phyloP scores from a whole-genome alignment of 768 basidiomycete genomes.

The Mycena crocata region DNA sequence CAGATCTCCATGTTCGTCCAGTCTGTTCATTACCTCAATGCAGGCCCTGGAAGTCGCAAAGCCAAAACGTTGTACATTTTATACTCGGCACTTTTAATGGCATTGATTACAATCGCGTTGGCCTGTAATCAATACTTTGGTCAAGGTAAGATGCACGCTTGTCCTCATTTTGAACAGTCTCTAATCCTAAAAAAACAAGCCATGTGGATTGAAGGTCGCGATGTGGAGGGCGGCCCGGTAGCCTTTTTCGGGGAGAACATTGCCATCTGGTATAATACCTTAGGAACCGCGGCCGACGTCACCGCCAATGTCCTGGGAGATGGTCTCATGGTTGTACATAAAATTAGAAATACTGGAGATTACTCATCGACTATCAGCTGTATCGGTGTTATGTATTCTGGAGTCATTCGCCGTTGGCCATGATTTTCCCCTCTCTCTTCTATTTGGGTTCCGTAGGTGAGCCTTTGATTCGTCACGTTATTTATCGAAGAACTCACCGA shows the following conservation, averaged over 20 bases:
- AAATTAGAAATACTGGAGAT: background rate
- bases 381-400: slow-evolving; percentile 51
- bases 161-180: background rate
- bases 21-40: slow-evolving; percentile 3
- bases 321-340: slow-evolving; percentile 42
- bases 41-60: too few relatives aligned
- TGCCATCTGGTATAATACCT: slow-evolving; percentile 45
- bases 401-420: slow-evolving; percentile 5
- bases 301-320: slow-evolving; percentile 48
- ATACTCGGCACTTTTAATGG: too few relatives aligned
- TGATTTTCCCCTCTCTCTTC: slow-evolving; percentile 33
- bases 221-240: slow-evolving; percentile 45
- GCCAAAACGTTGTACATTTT: too few relatives aligned
- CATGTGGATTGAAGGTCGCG: slow-evolving; percentile 14
- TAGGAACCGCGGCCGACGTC: slow-evolving; percentile 41
- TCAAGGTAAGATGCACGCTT: background rate
- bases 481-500: background rate
- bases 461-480: background rate
- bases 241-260: slow-evolving; percentile 41
- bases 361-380: slow-evolving; percentile 26
- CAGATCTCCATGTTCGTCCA: slow-evolving; percentile 26
- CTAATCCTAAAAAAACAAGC: background rate
- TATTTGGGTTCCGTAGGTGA: slow-evolving; percentile 33
- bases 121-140: slow-evolving; percentile 7
- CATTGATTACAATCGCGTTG: too few relatives aligned